These are phyloP conservation scores for Candida oleophila DNA, from an alignment of 805 yeast genomes.

Conservation along the genomic window DNA sequence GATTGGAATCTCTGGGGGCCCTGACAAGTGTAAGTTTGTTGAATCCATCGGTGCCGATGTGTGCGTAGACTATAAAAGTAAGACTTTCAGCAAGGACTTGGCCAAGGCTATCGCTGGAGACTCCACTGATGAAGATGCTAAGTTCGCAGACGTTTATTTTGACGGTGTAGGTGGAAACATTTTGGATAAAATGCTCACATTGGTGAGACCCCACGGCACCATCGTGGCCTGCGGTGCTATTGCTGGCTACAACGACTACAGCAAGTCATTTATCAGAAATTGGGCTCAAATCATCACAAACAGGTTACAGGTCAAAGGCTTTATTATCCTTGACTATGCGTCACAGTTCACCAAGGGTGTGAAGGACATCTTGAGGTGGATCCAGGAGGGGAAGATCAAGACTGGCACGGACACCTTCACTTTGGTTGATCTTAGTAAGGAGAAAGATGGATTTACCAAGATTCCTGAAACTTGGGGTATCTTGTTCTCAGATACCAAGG, in stretches of 20 bases:
- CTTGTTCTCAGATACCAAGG: slow-evolving; percentile 41
- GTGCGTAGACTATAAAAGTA: slow-evolving; percentile 52
- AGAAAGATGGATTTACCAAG: slow-evolving; percentile 29
- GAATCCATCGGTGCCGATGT: slow-evolving; percentile 55
- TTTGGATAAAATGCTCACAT: slow-evolving; percentile 43
- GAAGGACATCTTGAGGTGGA: slow-evolving; percentile 30
- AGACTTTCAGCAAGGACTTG: slow-evolving; percentile 33
- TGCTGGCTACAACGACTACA: slow-evolving; percentile 51
- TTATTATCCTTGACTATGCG: slow-evolving; percentile 47
- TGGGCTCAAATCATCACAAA: slow-evolving; percentile 47
- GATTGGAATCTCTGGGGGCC: slow-evolving; percentile 62
- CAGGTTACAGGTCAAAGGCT: slow-evolving; percentile 53
- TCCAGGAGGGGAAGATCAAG: slow-evolving; percentile 42
- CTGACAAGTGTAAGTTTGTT: slow-evolving; percentile 52
- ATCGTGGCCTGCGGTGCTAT: slow-evolving; percentile 66
- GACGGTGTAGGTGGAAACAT: slow-evolving; percentile 68
- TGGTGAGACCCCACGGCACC: slow-evolving; percentile 39
- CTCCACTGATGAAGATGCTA: slow-evolving; percentile 15
- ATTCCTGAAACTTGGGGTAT: slow-evolving; percentile 49
- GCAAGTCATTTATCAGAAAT: slow-evolving; percentile 33
- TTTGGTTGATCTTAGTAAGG: slow-evolving; percentile 38
- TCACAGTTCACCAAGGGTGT: slow-evolving; percentile 38
- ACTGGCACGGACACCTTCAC: slow-evolving; percentile 32
- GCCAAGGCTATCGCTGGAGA: slow-evolving; percentile 41
- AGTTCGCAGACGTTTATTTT: slow-evolving; percentile 49